Evolutionary conservation across 164 flowering plant species (phyloP), one percentile per base, ranked within the genome.

Genomic region (Nelumbo lutea): DNA sequence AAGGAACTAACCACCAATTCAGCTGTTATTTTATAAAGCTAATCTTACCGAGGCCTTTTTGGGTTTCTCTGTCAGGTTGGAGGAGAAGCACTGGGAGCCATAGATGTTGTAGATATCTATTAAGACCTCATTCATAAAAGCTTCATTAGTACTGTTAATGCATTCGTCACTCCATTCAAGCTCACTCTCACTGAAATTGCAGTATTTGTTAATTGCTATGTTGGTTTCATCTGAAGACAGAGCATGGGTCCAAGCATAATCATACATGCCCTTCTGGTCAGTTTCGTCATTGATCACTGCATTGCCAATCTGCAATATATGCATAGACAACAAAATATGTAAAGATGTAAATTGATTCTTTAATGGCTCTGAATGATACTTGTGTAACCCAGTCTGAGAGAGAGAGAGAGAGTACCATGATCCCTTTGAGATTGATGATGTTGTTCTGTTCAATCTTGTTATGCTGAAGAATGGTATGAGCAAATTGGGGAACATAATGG

Each of bases 401-500:
- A 27, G 27, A 64, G 43, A 55, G 46, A 44, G 48, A 41, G 50
- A 57, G 27, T 76, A 86, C 87, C 10, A 76, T 65, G 61, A 86
- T 75, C 15, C 87, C 89, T 77, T 82, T 84, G 60, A 84, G 83
- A 60, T 88, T 87, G 79, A 90, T 77, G 4, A 64, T 50, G 41
- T 70, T 82, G 52, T 68, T 79, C 3, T 75, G 77, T 0, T 80
- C 75, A 14, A 63, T 67, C 45, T 66, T 70, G 74, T 88, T 88
- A 27, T 83, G 83, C 13, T 73, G 42, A 9, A 90, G 75, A 75
- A 90, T 84, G 40, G 81, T 76, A 46, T 83, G 83, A 6, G 91
- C 93, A 69, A 90, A 84, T 58, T 88, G 89, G 44, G 93, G 90
- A 5, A 84, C 88, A 64, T 82, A 88, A 70, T 84, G 92, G 0